Evolutionary conservation across 2,329 filamentous ascomycete genomes (phyloP).

Genomic region (Colletotrichum navitas): DNA sequence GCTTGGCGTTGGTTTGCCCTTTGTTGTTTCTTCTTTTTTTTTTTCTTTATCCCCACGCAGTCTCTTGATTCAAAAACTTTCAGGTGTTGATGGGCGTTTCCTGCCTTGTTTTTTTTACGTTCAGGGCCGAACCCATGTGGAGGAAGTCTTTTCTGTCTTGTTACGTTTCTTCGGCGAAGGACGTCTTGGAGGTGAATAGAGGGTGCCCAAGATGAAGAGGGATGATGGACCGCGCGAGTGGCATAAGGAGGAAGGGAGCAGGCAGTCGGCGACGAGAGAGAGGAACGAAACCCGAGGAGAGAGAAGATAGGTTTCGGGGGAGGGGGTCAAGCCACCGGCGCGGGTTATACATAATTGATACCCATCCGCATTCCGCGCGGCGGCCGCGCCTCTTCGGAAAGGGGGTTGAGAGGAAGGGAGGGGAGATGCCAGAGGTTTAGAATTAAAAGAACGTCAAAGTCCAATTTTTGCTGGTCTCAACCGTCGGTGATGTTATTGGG

Average conservation of each 20-base stretch:
- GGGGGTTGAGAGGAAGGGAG: not conserved
- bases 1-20: not conserved
- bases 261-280: not conserved
- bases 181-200: not conserved
- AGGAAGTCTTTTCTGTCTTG: not conserved
- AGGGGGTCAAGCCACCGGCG: not conserved
- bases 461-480: not conserved
- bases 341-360: conserved; percentile 34
- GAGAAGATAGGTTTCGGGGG: not conserved
- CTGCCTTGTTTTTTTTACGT: no score
- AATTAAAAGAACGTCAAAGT: not conserved
- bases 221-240: not conserved
- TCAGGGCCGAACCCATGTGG: not conserved
- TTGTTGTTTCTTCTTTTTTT: not conserved
- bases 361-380: conserved; percentile 56
- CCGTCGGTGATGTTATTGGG: not conserved
- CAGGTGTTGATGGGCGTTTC: not conserved
- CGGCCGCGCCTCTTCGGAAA: conserved; percentile 58
- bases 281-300: not conserved
- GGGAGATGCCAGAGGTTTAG: not conserved
- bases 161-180: not conserved
- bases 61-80: not conserved
- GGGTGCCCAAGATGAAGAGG: not conserved
- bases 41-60: no score
- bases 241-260: not conserved